These are phyloP conservation scores for Corylus avellana DNA, from an alignment of 306 rosid species.

Conservation along the genomic window DNA sequence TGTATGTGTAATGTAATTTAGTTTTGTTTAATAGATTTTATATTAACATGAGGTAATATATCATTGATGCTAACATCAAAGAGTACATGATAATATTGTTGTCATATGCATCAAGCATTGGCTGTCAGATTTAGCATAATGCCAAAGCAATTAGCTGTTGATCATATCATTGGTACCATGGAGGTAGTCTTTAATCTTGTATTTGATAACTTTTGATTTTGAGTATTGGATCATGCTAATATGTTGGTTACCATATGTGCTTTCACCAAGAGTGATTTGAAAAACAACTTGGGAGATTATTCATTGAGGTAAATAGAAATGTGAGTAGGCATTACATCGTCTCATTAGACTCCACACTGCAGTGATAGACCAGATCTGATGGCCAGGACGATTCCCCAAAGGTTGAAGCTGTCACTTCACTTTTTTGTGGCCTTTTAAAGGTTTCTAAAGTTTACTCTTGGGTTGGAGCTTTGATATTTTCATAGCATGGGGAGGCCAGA, in stretches of 20 bases:
- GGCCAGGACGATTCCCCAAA: not conserved
- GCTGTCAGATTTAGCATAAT: not conserved
- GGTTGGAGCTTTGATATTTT: not conserved
- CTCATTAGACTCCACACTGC: not conserved
- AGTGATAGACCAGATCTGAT: not conserved
- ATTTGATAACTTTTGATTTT: not conserved
- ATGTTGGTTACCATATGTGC: not conserved
- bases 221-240: not conserved
- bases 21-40: not conserved
- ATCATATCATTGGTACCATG: not conserved
- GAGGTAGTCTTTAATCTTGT: not conserved
- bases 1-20: not conserved
- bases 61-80: not conserved
- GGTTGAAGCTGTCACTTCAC: too few relatives aligned
- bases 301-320: not conserved
- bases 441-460: not conserved
- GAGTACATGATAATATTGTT: not conserved
- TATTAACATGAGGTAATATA: not conserved
- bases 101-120: not conserved
- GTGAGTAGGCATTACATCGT: not conserved
- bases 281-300: not conserved
- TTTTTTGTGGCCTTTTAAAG: too few relatives aligned
- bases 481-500: not conserved
- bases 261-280: not conserved
- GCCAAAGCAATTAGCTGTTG: not conserved